Evolutionary conservation across 1,139 yeast species (phyloP).

Genomic region (Scheffersomyces illinoinensis): DNA sequence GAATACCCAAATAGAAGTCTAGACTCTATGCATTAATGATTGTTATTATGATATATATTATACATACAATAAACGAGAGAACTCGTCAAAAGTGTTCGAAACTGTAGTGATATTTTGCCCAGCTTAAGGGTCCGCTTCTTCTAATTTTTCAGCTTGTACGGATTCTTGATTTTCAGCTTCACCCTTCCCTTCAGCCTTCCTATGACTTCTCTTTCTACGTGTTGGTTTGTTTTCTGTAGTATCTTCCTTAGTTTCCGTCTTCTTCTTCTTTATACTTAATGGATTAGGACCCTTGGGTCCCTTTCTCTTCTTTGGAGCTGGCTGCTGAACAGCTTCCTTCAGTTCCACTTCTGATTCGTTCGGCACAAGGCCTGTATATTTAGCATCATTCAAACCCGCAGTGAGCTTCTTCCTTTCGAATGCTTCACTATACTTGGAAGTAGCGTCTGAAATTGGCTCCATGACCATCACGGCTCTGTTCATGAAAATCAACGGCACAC

Average conservation of each 20-base stretch:
- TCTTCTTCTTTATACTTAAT: conserved; percentile 73
- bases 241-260: conserved; percentile 18
- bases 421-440: conserved; percentile 52
- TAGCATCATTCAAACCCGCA: conserved; percentile 69
- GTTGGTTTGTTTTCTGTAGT: conserved; percentile 14
- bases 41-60: background rate
- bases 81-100: background rate
- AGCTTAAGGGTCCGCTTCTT: background rate
- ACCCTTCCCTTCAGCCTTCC: conserved; percentile 13
- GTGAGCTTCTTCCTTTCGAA: conserved; percentile 69
- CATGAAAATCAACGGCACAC: conserved; percentile 85
- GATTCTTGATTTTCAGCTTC: conserved; percentile 15
- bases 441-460: conserved; percentile 86
- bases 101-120: too few relatives aligned
- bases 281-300: conserved; percentile 86
- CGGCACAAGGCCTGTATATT: conserved; percentile 31
- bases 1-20: background rate
- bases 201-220: conserved; percentile 44
- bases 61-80: background rate
- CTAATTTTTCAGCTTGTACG: conserved; percentile 7
- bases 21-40: background rate
- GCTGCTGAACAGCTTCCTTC: conserved; percentile 18
- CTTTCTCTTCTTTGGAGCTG: conserved; percentile 48
- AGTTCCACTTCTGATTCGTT: conserved; percentile 18
- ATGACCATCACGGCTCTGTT: conserved; percentile 91